These are phyloP conservation scores for Prototheca cutis DNA, from an alignment of 163 green algal species.

Conservation along the genomic window DNA sequence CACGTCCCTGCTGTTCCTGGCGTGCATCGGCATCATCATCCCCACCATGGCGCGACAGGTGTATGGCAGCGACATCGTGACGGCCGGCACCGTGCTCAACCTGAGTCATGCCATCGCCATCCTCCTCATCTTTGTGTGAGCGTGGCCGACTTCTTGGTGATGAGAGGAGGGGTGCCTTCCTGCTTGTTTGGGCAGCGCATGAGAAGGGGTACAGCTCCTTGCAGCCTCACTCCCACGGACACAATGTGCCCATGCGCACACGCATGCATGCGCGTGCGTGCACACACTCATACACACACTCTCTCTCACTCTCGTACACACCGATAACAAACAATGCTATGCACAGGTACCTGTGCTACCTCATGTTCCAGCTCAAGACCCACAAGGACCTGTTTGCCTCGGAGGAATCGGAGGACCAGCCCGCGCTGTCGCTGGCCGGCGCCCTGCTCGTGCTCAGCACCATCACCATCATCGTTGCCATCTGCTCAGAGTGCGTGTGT, in stretches of 20 bases:
- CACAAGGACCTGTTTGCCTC: conserved; percentile 51
- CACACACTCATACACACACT: too few relatives aligned
- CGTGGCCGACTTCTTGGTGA: too few relatives aligned
- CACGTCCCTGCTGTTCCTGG: conserved; percentile 64
- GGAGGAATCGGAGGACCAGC: conserved; percentile 15
- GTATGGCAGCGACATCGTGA: conserved; percentile 25
- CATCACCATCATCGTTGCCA: conserved; percentile 60
- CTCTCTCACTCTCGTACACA: too few relatives aligned
- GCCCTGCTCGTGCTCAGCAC: conserved; percentile 29
- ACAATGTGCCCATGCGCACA: too few relatives aligned
- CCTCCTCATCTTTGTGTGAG: conserved; percentile 54
- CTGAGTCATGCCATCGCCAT: conserved; percentile 62
- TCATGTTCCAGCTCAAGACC: conserved; percentile 78
- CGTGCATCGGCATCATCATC: conserved; percentile 69
- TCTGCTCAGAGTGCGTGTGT: conserved; percentile 47
- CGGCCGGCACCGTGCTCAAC: conserved; percentile 29
- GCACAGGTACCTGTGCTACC: conserved; percentile 64
- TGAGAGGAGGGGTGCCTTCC: not conserved
- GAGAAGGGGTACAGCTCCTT: too few relatives aligned
- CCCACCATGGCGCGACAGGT: conserved; percentile 49
- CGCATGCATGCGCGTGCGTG: too few relatives aligned
- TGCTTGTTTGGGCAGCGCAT: not conserved
- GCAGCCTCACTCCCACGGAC: too few relatives aligned
- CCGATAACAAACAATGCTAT: too few relatives aligned
- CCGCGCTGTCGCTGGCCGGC: conserved; percentile 48